These are phyloP conservation scores for Yamadazyma insecticola DNA, from an alignment of 805 yeast species.

Conservation along the genomic window DNA sequence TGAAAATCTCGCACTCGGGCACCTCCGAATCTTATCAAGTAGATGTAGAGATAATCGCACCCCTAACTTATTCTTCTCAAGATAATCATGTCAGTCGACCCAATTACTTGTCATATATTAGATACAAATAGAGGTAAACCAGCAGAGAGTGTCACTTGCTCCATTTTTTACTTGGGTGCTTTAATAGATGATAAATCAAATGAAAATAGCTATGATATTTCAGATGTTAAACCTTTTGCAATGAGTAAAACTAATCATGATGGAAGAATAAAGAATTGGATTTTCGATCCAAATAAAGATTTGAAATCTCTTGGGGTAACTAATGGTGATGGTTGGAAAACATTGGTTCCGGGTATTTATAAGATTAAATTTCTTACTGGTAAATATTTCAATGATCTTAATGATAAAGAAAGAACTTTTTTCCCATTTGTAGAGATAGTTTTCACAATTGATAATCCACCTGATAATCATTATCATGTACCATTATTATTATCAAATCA, in stretches of 20 bases:
- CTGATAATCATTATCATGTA: slow-evolving; percentile 82
- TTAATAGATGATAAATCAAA: slow-evolving; percentile 16
- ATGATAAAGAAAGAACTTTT: slow-evolving; percentile 47
- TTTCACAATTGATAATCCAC: slow-evolving; percentile 62
- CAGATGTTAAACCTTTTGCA: slow-evolving; percentile 47
- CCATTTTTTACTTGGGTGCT: slow-evolving; percentile 40
- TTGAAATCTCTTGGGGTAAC: slow-evolving; percentile 25
- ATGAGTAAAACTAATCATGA: slow-evolving; percentile 68
- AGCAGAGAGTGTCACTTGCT: slow-evolving; percentile 70
- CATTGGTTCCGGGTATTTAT: slow-evolving; percentile 59
- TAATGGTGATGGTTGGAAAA: slow-evolving; percentile 34
- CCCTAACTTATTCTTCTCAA: background rate
- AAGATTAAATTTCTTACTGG: slow-evolving; percentile 75
- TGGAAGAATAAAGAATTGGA: slow-evolving; percentile 77
- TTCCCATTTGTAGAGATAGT: slow-evolving; percentile 85
- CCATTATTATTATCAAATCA: slow-evolving; percentile 82
- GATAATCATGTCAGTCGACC: too few species aligned
- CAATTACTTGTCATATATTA: slow-evolving; percentile 84
- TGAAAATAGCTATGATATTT: slow-evolving; percentile 25
- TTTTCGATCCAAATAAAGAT: slow-evolving; percentile 32
- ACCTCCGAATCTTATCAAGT: too few species aligned
- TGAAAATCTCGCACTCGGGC: background rate
- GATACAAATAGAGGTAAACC: slow-evolving; percentile 85
- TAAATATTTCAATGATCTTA: slow-evolving; percentile 46
- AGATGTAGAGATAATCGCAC: background rate